Evolutionary conservation across 441 rosid species (phyloP).

Genomic region (Daphne laureola): DNA sequence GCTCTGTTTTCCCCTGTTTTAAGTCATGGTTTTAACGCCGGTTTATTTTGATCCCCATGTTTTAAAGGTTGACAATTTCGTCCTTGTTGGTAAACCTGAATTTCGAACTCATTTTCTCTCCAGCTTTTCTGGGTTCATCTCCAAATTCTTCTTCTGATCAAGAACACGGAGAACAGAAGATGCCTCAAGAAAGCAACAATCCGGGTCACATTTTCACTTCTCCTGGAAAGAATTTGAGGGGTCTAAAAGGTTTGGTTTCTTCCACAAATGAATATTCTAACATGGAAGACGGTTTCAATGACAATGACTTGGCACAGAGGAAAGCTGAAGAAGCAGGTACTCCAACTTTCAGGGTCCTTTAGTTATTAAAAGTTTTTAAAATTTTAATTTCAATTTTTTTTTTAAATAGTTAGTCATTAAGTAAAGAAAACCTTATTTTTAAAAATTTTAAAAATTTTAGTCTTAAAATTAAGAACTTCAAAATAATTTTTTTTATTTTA

Average conservation of each 20-base stretch:
- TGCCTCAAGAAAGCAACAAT: slow-evolving; percentile 60
- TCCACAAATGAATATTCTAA: slow-evolving; percentile 27
- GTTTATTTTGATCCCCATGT: neutral
- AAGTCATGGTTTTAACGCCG: neutral
- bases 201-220: slow-evolving; percentile 23
- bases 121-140: neutral
- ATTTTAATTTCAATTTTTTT: too few relatives aligned
- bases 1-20: neutral
- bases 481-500: too few relatives aligned
- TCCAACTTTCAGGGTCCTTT: too few relatives aligned
- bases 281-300: slow-evolving; percentile 45
- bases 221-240: slow-evolving; percentile 50
- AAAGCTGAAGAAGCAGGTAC: slow-evolving; percentile 97
- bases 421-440: too few relatives aligned
- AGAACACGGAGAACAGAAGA: slow-evolving; percentile 14
- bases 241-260: slow-evolving; percentile 36
- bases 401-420: too few relatives aligned
- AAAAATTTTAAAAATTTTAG: too few relatives aligned
- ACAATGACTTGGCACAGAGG: slow-evolving; percentile 69
- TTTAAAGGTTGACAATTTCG: neutral
- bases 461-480: too few relatives aligned
- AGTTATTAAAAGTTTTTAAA: too few relatives aligned
- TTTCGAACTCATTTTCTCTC: neutral
- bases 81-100: too few relatives aligned
- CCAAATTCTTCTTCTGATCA: neutral